phyloP scores from a whole-genome alignment of 345 rosid species.

The Ceriops zippeliana region DNA sequence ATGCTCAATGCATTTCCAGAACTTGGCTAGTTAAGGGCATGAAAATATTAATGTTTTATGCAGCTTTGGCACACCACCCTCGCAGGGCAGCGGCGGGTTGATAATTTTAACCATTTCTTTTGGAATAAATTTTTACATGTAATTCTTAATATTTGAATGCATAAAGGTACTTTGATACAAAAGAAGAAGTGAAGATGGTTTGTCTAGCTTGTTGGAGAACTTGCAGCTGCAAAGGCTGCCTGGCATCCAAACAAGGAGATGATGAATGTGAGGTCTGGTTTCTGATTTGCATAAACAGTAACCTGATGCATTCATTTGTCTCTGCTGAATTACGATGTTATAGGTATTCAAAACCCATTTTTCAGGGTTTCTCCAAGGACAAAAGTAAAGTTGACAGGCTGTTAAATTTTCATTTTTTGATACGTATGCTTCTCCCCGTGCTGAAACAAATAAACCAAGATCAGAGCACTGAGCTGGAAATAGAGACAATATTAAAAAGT shows the following conservation, averaged over 20 bases:
- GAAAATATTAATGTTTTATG: no score
- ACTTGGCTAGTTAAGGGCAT: neutral
- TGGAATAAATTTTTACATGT: conserved; percentile 3
- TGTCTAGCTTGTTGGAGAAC: conserved; percentile 89
- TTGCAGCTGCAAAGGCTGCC: conserved; percentile 78
- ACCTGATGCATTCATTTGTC: conserved; percentile 9
- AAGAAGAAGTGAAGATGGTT: conserved; percentile 66
- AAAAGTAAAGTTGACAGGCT: conserved; percentile 61
- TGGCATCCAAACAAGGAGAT: conserved; percentile 46
- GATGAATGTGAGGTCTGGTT: conserved; percentile 71
- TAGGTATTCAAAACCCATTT: conserved; percentile 22
- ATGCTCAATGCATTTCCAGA: neutral
- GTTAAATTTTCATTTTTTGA: conserved; percentile 70
- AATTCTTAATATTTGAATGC: conserved; percentile 24
- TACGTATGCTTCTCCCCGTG: conserved; percentile 88
- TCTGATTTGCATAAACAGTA: conserved; percentile 21
- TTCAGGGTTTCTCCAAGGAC: conserved; percentile 54
- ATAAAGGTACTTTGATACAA: conserved; percentile 51
- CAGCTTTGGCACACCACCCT: no score
- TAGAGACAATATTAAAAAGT: conserved; percentile 71
- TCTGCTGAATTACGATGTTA: conserved; percentile 11
- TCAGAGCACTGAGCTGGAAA: conserved; percentile 50
- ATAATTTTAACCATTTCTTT: conserved; percentile 8
- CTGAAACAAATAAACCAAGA: conserved; percentile 68
- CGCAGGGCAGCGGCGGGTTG: no score